A percentile compares a stretch with the other conserved stretches of the same genome.
These are phyloP conservation scores for Escallonia herrerae DNA, from an alignment of 129 eudicot species.

Conservation along the genomic window DNA sequence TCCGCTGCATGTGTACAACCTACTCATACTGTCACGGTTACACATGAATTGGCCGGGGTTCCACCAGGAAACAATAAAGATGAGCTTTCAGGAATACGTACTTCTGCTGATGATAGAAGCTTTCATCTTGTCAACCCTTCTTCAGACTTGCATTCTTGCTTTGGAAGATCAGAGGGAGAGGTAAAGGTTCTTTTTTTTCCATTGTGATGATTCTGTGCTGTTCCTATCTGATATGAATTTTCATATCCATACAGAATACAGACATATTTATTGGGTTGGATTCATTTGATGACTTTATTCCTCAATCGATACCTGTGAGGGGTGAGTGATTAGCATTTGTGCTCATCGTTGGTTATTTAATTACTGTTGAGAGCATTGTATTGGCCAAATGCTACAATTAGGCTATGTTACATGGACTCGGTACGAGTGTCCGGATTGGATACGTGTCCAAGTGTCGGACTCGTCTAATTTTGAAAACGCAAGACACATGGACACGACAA, in stretches of 20 bases:
- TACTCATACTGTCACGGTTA: conserved; percentile 14
- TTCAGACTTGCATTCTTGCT: conserved; percentile 25
- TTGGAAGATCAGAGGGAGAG: conserved; percentile 36
- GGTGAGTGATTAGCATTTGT: conserved; percentile 21
- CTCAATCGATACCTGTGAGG: conserved; percentile 25
- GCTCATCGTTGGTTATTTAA: neutral
- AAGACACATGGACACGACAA: too few relatives aligned
- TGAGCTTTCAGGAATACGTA: neutral
- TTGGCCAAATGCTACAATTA: neutral
- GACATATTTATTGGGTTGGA: conserved; percentile 28
- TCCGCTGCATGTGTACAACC: conserved; percentile 18
- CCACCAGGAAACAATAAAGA: conserved; percentile 14
- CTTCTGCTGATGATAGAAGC: neutral
- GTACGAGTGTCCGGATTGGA: too few relatives aligned
- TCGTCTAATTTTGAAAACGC: too few relatives aligned
- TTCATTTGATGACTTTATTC: conserved; percentile 28
- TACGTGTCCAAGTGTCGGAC: too few relatives aligned
- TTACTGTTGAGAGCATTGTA: neutral
- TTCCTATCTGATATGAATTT: neutral
- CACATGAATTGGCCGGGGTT: conserved; percentile 8
- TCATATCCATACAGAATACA: conserved; percentile 32
- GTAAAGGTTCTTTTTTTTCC: conserved; percentile 10
- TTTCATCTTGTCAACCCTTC: conserved; percentile 13
- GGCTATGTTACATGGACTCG: too few relatives aligned
- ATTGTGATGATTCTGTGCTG: conserved; percentile 9